Evolutionary conservation across 2,329 filamentous ascomycete genomes (phyloP).

Genomic region (Knufia petricola): DNA sequence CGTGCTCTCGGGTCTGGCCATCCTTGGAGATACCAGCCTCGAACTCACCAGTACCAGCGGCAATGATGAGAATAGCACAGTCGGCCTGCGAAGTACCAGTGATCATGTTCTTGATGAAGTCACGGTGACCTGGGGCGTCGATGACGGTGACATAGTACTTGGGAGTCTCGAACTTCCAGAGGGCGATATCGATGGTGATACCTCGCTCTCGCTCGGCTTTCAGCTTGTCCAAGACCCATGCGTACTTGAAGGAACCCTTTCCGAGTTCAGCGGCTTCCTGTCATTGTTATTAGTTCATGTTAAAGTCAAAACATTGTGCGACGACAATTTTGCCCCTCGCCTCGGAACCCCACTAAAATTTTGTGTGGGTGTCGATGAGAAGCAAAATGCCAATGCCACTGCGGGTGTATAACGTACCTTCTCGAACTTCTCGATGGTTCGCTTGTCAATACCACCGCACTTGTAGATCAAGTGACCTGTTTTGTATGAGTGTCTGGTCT

Average conservation of each 20-base stretch:
- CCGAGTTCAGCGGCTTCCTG: conserved; percentile 97
- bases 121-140: conserved; percentile 98
- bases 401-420: conserved; percentile 60
- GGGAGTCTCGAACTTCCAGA: conserved; percentile 99
- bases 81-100: conserved; percentile 99
- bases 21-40: conserved; percentile 99
- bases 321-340: conserved; percentile 15
- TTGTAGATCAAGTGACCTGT: conserved; percentile 98
- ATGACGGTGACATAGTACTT: conserved; percentile 98
- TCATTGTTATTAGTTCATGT: conserved; percentile 18
- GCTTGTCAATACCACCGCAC: conserved; percentile 99
- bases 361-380: conserved; percentile 25
- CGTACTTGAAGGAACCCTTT: conserved; percentile 99
- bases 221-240: conserved; percentile 99
- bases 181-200: conserved; percentile 99
- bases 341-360: conserved; percentile 25
- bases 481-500: conserved; percentile 24
- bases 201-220: conserved; percentile 99
- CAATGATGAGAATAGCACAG: conserved; percentile 99
- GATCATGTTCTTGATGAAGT: conserved; percentile 99
- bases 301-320: neutral
- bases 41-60: conserved; percentile 99
- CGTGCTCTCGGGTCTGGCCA: conserved; percentile 99
- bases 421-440: conserved; percentile 99
- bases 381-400: conserved; percentile 15